Evolutionary conservation across 345 rosid genomes (phyloP), one percentile per base, ranked within the genome.

Genomic region (Populus alba): DNA sequence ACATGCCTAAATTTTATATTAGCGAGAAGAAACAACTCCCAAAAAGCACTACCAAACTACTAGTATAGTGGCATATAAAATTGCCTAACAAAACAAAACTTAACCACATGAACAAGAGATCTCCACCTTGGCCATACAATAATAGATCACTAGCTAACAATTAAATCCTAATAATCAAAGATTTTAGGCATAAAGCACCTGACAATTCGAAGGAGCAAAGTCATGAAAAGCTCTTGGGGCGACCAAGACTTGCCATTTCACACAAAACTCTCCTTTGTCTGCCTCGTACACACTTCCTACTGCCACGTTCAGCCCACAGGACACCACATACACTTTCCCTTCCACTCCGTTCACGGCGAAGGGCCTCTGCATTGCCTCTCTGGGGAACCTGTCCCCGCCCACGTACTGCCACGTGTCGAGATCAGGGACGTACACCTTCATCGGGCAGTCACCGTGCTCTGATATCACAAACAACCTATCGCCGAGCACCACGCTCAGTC

Each of bases 371-470:
- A 91, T 73, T 8, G 67, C 45, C 37, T 78, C 84, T 10, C 90
- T n/a, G 0, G 92, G 91, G 53, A 92, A 86, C 43, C 62, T 83
- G 7, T 85, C 87, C 16, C 97, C 95, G 2, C 80, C 88, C 69
- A 92, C 87, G 43, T 81, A 81, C 57, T 57, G 75, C 97, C 95
- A 92, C 85, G 80, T 67, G 84, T 92, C 95, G 0, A 71, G 68
- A 2, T 81, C 90, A 0, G 89, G 81, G 2, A 66, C 63, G 29
- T 90, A 92, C 20, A 87, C 88, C 82, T 92, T 92, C 89, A 91
- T 83, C 77, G 85, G 91, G 17, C 86, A 87, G 83, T 87, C 92
- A 1, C 90, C 94, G 76, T 88, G 89, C 75, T 92, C 97, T 8
- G 94, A 81, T 65, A 91, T 86, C 82, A 89, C 89, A 49, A 91